Percentiles rank a stretch among this genome's conserved stretches.
phyloP scores from a whole-genome alignment of 1,284 basidiomycete genomes.

The Inonotus obliquus region DNA sequence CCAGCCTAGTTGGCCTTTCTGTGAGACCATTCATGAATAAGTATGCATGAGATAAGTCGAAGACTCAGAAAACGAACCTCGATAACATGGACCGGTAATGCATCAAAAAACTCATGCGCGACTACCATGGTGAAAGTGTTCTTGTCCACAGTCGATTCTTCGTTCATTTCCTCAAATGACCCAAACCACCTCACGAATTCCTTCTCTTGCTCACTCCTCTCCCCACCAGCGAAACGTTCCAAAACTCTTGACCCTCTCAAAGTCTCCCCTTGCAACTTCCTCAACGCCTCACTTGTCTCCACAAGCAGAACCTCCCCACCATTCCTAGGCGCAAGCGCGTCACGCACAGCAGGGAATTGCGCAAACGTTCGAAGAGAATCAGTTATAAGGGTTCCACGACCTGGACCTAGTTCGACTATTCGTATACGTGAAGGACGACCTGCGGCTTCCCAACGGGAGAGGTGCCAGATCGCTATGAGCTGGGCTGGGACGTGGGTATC shows the following conservation, averaged over 20 bases:
- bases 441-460: constrained; percentile 71
- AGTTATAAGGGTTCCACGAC: constrained; percentile 86
- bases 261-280: constrained; percentile 56
- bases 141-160: constrained; percentile 27
- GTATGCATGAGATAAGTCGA: constrained; percentile 2
- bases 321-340: constrained; percentile 37
- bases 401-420: constrained; percentile 91
- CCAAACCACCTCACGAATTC: constrained; percentile 66
- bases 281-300: constrained; percentile 73
- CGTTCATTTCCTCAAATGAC: constrained; percentile 62
- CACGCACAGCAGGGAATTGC: constrained; percentile 39
- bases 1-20: constrained; percentile 82
- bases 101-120: constrained; percentile 98
- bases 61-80: constrained; percentile 49
- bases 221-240: constrained; percentile 15
- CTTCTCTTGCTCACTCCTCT: not conserved
- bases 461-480: constrained; percentile 84
- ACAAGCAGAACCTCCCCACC: constrained; percentile 58
- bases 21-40: not conserved
- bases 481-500: constrained; percentile 31
- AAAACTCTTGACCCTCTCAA: constrained; percentile 30
- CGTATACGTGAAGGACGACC: constrained; percentile 54
- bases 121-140: constrained; percentile 81
- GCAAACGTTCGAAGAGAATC: constrained; percentile 81
- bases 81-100: constrained; percentile 87